Percentiles rank a stretch among this genome's conserved stretches.
Conservation (phyloP, 1,284 basidiomycete genomes). For the Pseudozyma thailandica region DNA sequence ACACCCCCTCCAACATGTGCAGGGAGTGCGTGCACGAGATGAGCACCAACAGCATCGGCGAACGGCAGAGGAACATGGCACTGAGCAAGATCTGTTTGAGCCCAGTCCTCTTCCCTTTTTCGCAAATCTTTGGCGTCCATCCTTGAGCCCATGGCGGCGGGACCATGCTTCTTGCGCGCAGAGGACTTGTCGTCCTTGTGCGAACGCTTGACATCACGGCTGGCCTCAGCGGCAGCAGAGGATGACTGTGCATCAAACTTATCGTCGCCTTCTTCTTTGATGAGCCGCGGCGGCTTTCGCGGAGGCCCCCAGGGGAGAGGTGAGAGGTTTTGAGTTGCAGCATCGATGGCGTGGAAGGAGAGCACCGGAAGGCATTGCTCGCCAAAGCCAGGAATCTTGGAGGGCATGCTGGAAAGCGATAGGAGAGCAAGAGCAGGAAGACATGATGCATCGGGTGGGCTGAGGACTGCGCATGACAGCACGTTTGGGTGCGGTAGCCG, state of each 20-base stretch:
- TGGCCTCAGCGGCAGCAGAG: constrained; percentile 24
- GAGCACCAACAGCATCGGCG: constrained; percentile 58
- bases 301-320: constrained; percentile 58
- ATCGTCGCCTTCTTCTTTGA: constrained; percentile 13
- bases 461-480: constrained; percentile 45
- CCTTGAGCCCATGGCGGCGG: constrained; percentile 50
- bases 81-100: constrained; percentile 41
- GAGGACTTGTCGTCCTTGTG: constrained; percentile 24
- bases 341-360: constrained; percentile 59
- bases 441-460: constrained; percentile 7
- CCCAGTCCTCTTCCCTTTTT: constrained; percentile 49
- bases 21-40: constrained; percentile 53
- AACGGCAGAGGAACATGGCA: constrained; percentile 63
- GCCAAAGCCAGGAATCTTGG: constrained; percentile 55
- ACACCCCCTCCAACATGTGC: constrained; percentile 59
- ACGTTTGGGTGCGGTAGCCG: constrained; percentile 62
- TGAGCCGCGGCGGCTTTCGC: constrained; percentile 33
- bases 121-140: constrained; percentile 24
- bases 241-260: constrained; percentile 21
- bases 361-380: constrained; percentile 62
- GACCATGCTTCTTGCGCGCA: constrained; percentile 41
- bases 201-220: constrained; percentile 17
- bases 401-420: constrained; percentile 55
- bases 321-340: constrained; percentile 40
- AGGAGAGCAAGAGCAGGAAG: constrained; percentile 54